Evolutionary conservation across 345 rosid species (phyloP), one percentile per base, ranked within the genome.

Genomic region (Dipteronia sinensis): DNA sequence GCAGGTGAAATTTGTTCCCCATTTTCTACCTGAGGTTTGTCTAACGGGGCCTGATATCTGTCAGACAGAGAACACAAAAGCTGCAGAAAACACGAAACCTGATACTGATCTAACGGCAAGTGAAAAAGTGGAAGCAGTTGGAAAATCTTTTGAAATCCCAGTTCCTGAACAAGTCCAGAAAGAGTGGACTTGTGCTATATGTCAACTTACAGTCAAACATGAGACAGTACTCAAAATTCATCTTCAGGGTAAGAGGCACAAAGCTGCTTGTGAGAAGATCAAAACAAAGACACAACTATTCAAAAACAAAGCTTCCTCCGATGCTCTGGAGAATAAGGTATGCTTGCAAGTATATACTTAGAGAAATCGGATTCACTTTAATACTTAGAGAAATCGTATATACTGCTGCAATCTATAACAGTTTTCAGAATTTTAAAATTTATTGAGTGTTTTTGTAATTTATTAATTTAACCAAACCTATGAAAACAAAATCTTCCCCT

Each of bases 131-230:
- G 38, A 34, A 34, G 6, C 38, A 4, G 6, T 34, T 34, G 38
- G 38, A 34, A 6, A 34, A 34, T 34, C 38, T 34, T 34, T 34
- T 4, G 77, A 65, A 56, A 25, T 71, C 46, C 38, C 62, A 19
- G 19, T 72, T 22, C 25, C 58, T 9, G 61, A 53, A 73, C 67
- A 74, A 73, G 72, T 61, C 49, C 82, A 76, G 65, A 81, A 76
- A 49, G 75, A 67, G 56, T 79, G 86, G 84, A 78, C 80, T 12
- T 83, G 86, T 69, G 78, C 80, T 25, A 1, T 76, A 72, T 83
- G 88, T 76, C 83, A 73, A 56, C 51, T 83, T 10, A 81, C 51
- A 65, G 34, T 62, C 15, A 2, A 25, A 34, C 42, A 82, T 38
- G 83, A 76, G 79, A 25, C 7, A 49, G 22, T 10, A 34, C 61